Evolutionary conservation across 257 asterid genomes (phyloP), one percentile per base, ranked within the genome.

Genomic region (Solanum pennellii): DNA sequence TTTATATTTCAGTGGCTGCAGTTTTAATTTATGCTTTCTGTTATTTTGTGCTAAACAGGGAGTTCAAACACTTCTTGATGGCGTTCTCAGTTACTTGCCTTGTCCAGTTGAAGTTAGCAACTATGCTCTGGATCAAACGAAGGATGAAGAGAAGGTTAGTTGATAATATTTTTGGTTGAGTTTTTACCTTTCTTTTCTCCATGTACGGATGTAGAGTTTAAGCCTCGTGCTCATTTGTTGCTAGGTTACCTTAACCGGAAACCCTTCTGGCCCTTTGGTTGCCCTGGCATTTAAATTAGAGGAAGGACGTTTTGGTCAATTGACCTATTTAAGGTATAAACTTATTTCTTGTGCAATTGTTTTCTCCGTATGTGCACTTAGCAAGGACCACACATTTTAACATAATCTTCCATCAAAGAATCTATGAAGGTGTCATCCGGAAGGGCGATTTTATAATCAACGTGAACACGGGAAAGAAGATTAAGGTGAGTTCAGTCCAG

Each of bases 211-310:
- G 14, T 21, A 20, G 69, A 84, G 56, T 49, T 72, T 37, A 87
- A 14, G 45, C 85, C 41, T 74, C 41, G n/a, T 49, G 69, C 79
- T 86, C 87, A 80, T 87, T 69, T 87, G 52, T 89, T 90, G 62
- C 31, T 89, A 97, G 99, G 98, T 97, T 86, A 77, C 90, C 27
- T 91, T 97, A 89, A 72, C 98, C 39, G 99, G 99, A 87, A 95
- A 92, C 90, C 99, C 98, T 27, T 87, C 97, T 77, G 98, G 97
- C 77, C 99, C 99, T 66, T 90, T 97, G 90, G 99, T 97, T 92
- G 99, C 99, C 87, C 89, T 97, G 90, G 99, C 99, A 89, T 97
- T 97, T 92, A 97, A 97, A 91, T 84, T 97, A 90, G 99, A 97
- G 90, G 99, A 97, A 93, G 99, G 98, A 60, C 90, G 95, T 89